A percentile compares a stretch with the other conserved stretches of the same genome.
Conservation (phyloP, 768 basidiomycete species). For the Psilocybe subaeruginosa region DNA sequence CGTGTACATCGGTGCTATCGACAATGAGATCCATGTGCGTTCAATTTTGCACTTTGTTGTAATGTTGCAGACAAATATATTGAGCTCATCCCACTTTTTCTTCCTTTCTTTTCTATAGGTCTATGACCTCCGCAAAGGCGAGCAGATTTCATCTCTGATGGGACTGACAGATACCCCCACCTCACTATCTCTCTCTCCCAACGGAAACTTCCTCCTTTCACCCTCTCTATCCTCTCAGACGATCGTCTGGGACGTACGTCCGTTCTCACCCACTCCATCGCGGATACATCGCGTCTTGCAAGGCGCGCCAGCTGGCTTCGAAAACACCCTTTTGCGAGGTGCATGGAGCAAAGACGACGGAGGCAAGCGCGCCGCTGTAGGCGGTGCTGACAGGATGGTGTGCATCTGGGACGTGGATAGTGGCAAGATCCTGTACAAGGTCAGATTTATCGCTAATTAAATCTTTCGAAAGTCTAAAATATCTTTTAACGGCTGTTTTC, state of each 20-base stretch:
- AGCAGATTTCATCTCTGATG: slow-evolving; percentile 75
- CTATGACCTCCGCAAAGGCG: slow-evolving; percentile 86
- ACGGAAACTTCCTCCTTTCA: slow-evolving; percentile 84
- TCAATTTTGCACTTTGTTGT: neutral
- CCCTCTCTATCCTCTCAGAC: slow-evolving; percentile 90
- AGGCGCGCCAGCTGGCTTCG: slow-evolving; percentile 95
- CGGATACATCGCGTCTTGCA: slow-evolving; percentile 78
- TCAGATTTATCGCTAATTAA: slow-evolving; percentile 29
- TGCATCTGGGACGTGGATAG: slow-evolving; percentile 88
- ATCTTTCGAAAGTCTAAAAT: neutral
- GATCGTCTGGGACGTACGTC: slow-evolving; percentile 90
- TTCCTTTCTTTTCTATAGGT: slow-evolving; percentile 49
- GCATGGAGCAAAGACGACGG: slow-evolving; percentile 90
- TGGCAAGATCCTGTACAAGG: slow-evolving; percentile 78
- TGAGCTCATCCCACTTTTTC: slow-evolving; percentile 5
- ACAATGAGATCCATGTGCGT: slow-evolving; percentile 95
- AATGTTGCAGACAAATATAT: neutral
- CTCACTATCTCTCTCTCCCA: slow-evolving; percentile 90
- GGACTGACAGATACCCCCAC: slow-evolving; percentile 95
- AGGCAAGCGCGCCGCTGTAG: slow-evolving; percentile 82
- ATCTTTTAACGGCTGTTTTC: neutral
- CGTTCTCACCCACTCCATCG: slow-evolving; percentile 86
- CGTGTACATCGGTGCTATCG: slow-evolving; percentile 89
- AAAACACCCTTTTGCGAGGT: slow-evolving; percentile 79
- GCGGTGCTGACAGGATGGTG: slow-evolving; percentile 87